A percentile compares a stretch with the other conserved stretches of the same genome.
phyloP scores from a whole-genome alignment of 202 grass and related monocot species.

The Brachypodium distachyon region DNA sequence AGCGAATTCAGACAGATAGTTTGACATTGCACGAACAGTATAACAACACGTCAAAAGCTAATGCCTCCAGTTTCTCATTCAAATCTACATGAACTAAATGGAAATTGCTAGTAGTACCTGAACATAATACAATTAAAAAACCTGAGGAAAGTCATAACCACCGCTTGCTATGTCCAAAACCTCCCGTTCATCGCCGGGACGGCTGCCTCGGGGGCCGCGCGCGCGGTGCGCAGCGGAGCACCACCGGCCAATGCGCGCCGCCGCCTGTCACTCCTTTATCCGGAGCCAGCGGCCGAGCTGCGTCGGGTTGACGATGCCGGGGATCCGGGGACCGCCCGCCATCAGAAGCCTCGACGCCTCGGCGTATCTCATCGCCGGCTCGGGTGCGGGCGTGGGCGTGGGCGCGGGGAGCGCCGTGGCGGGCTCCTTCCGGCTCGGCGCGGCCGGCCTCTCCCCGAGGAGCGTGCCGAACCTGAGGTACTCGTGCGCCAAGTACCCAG shows the following conservation, averaged over 20 bases:
- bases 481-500: conserved; percentile 72
- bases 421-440: conserved; percentile 18
- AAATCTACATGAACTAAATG: background rate
- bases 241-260: conserved; percentile 4
- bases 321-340: conserved; percentile 40
- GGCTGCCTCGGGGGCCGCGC: background rate
- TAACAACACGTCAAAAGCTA: background rate
- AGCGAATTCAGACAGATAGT: background rate
- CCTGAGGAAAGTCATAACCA: background rate
- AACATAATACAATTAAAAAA: background rate
- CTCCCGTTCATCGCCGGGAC: background rate
- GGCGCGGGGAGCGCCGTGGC: background rate
- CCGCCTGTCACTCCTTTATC: conserved; percentile 50
- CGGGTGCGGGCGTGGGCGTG: background rate
- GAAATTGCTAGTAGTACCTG: background rate
- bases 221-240: background rate
- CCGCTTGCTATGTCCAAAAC: conserved; percentile 12
- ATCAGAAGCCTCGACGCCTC: conserved; percentile 56
- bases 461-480: conserved; percentile 62
- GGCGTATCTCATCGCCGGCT: conserved; percentile 31
- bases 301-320: conserved; percentile 64
- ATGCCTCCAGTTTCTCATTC: background rate
- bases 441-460: conserved; percentile 17
- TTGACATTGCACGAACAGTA: background rate
- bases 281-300: conserved; percentile 65